Conservation (phyloP, 768 basidiomycete genomes). For the Rhizopogon vulgaris region DNA sequence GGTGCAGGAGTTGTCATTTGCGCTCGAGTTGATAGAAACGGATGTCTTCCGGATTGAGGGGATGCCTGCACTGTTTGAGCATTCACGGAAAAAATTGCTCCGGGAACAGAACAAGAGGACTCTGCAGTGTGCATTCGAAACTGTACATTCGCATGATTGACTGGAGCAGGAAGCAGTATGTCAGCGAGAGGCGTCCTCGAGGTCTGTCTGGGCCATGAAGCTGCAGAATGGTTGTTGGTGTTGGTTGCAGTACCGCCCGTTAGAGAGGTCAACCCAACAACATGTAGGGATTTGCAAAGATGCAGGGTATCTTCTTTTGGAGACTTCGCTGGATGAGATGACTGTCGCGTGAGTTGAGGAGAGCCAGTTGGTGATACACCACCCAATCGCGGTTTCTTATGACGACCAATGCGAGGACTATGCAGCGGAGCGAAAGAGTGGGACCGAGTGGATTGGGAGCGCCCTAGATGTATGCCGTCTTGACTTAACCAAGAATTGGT, state of each 20-base stretch:
- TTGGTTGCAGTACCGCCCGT: not conserved
- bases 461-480: not conserved
- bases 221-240: not conserved
- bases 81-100: not conserved
- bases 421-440: not conserved
- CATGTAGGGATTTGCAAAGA: not conserved
- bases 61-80: not conserved
- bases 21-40: not conserved
- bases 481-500: not conserved
- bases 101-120: not conserved
- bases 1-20: not conserved
- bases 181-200: not conserved
- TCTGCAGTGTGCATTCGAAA: not conserved
- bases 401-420: not conserved
- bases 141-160: not conserved
- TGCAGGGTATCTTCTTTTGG: not conserved
- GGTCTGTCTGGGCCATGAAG: no score
- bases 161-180: not conserved
- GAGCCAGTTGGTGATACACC: not conserved
- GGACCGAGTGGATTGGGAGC: not conserved
- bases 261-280: not conserved
- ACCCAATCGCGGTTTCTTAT: not conserved
- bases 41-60: not conserved
- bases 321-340: not conserved
- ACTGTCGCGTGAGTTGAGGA: not conserved